These are phyloP conservation scores for Penicillium alfredii DNA, from an alignment of 495 filamentous ascomycete species.

Conservation along the genomic window DNA sequence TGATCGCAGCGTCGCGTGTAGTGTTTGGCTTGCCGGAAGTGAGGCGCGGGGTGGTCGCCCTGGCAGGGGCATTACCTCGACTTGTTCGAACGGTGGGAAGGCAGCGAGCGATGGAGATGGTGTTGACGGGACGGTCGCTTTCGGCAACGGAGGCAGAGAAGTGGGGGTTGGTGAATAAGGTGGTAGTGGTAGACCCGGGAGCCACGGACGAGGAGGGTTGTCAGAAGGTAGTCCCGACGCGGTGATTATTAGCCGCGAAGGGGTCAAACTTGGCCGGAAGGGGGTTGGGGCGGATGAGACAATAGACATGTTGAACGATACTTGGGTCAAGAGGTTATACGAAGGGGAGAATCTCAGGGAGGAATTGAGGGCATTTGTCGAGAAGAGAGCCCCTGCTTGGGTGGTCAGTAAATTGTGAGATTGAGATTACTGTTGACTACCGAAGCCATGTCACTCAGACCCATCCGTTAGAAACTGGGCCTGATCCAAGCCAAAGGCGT, in stretches of 20 bases:
- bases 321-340: slow-evolving; percentile 55
- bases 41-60: slow-evolving; percentile 62
- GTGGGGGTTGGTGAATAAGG: slow-evolving; percentile 69
- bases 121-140: slow-evolving; percentile 57
- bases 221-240: slow-evolving; percentile 59
- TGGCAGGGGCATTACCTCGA: slow-evolving; percentile 68
- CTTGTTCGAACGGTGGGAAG: slow-evolving; percentile 58
- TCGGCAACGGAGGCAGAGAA: slow-evolving; percentile 51
- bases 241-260: slow-evolving; percentile 63
- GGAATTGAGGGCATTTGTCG: slow-evolving; percentile 73
- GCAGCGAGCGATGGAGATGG: slow-evolving; percentile 72
- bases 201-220: slow-evolving; percentile 24
- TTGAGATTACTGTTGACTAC: no score
- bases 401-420: slow-evolving; percentile 74
- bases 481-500: no score
- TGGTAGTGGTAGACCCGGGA: slow-evolving; percentile 49
- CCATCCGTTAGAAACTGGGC: no score
- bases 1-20: slow-evolving; percentile 50
- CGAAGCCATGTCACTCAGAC: no score
- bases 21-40: slow-evolving; percentile 66
- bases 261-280: slow-evolving; percentile 67
- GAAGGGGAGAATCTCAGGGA: slow-evolving; percentile 75
- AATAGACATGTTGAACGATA: slow-evolving; percentile 51
- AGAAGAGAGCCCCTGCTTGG: slow-evolving; percentile 74
- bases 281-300: slow-evolving; percentile 60